Percentiles rank a stretch among this genome's conserved stretches.
These are phyloP conservation scores for Leccinum disarticulatum DNA, from an alignment of 768 basidiomycete genomes.

Conservation along the genomic window DNA sequence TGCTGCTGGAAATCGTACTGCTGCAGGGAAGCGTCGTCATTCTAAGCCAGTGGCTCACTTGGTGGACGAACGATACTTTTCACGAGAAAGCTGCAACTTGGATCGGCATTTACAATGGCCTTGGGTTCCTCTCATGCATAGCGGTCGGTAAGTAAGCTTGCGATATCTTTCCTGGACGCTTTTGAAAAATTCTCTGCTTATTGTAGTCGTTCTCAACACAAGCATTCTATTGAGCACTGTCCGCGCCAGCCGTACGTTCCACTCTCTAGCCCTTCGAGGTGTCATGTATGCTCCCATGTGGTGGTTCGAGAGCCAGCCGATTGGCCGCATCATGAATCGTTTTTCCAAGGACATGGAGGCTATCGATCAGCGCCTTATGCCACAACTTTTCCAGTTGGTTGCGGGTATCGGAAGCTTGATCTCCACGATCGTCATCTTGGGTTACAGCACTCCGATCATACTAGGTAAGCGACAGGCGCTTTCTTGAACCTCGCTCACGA, in stretches of 20 bases:
- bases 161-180: not conserved
- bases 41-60: slow-evolving; percentile 32
- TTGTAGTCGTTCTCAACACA: slow-evolving; percentile 25
- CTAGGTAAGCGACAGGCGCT: slow-evolving; percentile 32
- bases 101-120: slow-evolving; percentile 33
- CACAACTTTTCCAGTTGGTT: slow-evolving; percentile 29
- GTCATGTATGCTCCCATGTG: slow-evolving; percentile 28
- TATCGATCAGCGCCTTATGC: slow-evolving; percentile 39
- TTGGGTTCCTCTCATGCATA: slow-evolving; percentile 21
- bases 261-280: slow-evolving; percentile 24
- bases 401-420: slow-evolving; percentile 25
- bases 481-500: slow-evolving; percentile 19
- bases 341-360: slow-evolving; percentile 43
- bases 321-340: slow-evolving; percentile 48
- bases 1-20: slow-evolving; percentile 21
- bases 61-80: slow-evolving; percentile 29
- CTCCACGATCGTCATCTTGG: slow-evolving; percentile 25
- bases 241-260: slow-evolving; percentile 28
- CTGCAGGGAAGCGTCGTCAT: slow-evolving; percentile 26
- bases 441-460: slow-evolving; percentile 31
- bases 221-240: slow-evolving; percentile 28
- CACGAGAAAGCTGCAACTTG: slow-evolving; percentile 25
- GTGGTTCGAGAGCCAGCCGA: slow-evolving; percentile 36
- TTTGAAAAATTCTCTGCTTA: not conserved
- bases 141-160: slow-evolving; percentile 22